These are phyloP conservation scores for Panicum hallii DNA, from an alignment of 202 grass and related monocot species.

Conservation along the genomic window DNA sequence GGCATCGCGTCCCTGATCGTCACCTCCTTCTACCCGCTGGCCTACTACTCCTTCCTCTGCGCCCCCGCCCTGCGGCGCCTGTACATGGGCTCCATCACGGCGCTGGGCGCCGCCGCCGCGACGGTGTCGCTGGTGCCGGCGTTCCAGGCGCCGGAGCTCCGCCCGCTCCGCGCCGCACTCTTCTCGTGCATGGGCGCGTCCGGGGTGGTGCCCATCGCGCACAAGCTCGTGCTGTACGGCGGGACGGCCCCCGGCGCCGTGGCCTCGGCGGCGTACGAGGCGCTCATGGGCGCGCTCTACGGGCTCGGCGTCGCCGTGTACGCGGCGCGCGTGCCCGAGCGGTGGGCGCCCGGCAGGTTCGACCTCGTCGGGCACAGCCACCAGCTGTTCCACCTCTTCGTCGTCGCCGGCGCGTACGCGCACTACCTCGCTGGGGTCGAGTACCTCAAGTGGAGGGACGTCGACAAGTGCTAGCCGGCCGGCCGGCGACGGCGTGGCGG, in stretches of 20 bases:
- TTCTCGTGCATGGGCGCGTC: conserved; percentile 81
- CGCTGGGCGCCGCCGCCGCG: conserved; percentile 50
- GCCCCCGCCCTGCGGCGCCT: conserved; percentile 43
- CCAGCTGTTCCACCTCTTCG: conserved; percentile 90
- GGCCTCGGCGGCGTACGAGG: conserved; percentile 60
- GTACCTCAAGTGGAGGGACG: conserved; percentile 93
- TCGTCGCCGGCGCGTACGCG: conserved; percentile 78
- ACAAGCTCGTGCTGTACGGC: conserved; percentile 65
- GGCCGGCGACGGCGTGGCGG: not conserved
- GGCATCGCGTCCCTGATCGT: conserved; percentile 88
- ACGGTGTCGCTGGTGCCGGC: conserved; percentile 64
- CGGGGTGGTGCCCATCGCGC: conserved; percentile 65
- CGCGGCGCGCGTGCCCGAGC: conserved; percentile 68
- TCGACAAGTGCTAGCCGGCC: conserved; percentile 51
- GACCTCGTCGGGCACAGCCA: conserved; percentile 92
- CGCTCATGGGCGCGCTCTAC: conserved; percentile 76
- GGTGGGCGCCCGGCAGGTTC: conserved; percentile 79
- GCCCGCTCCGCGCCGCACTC: conserved; percentile 64
- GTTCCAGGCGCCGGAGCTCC: conserved; percentile 69
- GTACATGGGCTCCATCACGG: conserved; percentile 77
- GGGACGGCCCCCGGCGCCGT: conserved; percentile 44
- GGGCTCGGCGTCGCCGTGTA: conserved; percentile 68
- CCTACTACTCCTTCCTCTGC: conserved; percentile 93
- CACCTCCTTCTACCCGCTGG: conserved; percentile 87
- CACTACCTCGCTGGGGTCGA: conserved; percentile 79